A percentile compares a stretch with the other conserved stretches of the same genome.
These are phyloP conservation scores for Neospora caninum DNA, from an alignment of 169 alveolate species.

Conservation along the genomic window DNA sequence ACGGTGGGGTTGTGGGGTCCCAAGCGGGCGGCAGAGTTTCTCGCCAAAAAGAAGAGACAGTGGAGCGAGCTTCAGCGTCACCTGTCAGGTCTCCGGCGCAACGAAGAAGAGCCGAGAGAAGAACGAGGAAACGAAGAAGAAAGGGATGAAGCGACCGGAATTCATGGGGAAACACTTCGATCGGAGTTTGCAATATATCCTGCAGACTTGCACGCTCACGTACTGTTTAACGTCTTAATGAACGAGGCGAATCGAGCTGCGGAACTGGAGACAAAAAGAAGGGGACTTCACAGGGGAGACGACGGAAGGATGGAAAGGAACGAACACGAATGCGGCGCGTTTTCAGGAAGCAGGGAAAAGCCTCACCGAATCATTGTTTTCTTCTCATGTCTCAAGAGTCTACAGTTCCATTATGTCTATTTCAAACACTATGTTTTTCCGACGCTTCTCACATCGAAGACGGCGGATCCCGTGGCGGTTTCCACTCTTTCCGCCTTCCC, in stretches of 20 bases:
- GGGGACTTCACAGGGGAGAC: not conserved
- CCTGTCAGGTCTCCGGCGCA: not conserved
- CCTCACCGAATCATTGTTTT: conserved; percentile 26
- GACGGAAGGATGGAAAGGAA: not conserved
- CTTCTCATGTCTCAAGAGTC: conserved; percentile 23
- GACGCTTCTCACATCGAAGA: not conserved
- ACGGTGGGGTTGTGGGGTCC: conserved; percentile 60
- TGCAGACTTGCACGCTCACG: conserved; percentile 58
- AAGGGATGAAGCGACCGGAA: not conserved
- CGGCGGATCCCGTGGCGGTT: not conserved
- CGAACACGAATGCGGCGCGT: not conserved
- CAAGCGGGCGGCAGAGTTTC: conserved; percentile 54
- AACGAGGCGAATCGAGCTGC: conserved; percentile 49
- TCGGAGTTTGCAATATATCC: conserved; percentile 56
- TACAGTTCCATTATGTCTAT: conserved; percentile 61
- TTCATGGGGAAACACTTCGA: not conserved
- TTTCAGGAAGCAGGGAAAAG: not conserved
- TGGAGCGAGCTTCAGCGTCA: not conserved
- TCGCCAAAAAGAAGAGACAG: conserved; percentile 31
- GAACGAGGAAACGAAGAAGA: not conserved
- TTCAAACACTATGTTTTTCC: conserved; percentile 59
- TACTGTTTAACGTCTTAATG: conserved; percentile 32
- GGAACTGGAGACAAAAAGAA: not conserved
- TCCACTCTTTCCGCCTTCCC: not conserved
- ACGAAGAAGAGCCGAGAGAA: too few species aligned